Evolutionary conservation across 192 early-diverging fungal species (phyloP).

Genomic region (Backusella morwellensis): DNA sequence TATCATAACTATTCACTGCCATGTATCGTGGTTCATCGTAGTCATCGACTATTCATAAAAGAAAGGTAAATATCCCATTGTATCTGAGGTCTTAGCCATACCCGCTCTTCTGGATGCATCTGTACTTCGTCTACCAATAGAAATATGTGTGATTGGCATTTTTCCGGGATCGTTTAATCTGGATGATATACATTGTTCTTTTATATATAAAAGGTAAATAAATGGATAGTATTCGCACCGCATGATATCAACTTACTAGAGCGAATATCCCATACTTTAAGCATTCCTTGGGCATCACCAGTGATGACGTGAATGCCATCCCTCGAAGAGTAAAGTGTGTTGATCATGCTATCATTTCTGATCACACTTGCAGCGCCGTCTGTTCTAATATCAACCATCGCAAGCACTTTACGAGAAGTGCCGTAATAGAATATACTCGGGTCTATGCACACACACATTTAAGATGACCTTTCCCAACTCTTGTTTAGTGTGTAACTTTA

Average conservation of each 20-base stretch:
- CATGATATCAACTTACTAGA: constrained; percentile 43
- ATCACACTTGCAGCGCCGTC: constrained; percentile 32
- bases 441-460: constrained; percentile 40
- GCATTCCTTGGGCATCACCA: constrained; percentile 80
- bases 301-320: constrained; percentile 74
- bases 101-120: constrained; percentile 38
- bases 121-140: constrained; percentile 48
- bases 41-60: constrained; percentile 33
- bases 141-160: constrained; percentile 79
- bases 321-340: constrained; percentile 73
- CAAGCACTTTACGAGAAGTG: constrained; percentile 71
- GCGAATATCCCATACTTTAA: constrained; percentile 94
- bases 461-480: no score
- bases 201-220: constrained; percentile 20
- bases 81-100: constrained; percentile 8
- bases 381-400: constrained; percentile 58
- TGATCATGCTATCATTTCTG: constrained; percentile 78
- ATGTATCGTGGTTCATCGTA: constrained; percentile 76
- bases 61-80: background rate
- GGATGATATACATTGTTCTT: constrained; percentile 53
- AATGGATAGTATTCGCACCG: background rate
- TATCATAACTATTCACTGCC: constrained; percentile 93
- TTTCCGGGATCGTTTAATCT: constrained; percentile 61
- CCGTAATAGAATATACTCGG: constrained; percentile 73
- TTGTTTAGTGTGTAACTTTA: constrained; percentile 23